Evolutionary conservation across 164 flowering plant species (phyloP).

Genomic region (Kalanchoe fedtschenkoi): DNA sequence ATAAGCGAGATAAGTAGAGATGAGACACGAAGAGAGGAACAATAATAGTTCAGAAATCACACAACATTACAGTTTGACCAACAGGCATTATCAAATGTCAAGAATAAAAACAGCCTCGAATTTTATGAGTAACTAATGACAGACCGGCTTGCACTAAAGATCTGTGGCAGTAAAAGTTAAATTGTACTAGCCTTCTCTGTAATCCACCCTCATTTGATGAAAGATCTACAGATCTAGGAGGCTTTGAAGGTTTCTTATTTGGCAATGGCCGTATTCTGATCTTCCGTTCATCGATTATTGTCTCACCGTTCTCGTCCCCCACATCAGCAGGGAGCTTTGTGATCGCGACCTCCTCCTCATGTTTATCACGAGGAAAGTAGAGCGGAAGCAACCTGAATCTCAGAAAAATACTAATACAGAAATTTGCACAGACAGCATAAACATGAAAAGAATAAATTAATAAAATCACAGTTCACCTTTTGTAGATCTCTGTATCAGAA

Average conservation of each 20-base stretch:
- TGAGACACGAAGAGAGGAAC: background rate
- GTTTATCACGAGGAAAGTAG: conserved; percentile 93
- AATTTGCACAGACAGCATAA: background rate
- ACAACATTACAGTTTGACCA: background rate
- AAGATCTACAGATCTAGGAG: conserved; percentile 44
- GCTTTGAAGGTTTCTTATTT: conserved; percentile 33
- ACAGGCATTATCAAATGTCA: too few relatives aligned
- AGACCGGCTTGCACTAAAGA: background rate
- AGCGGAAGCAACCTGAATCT: conserved; percentile 82
- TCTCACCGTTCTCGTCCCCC: conserved; percentile 99
- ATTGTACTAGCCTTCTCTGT: conserved; percentile 53
- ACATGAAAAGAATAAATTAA: background rate
- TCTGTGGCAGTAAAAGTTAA: background rate
- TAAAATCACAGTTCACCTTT: conserved; percentile 40
- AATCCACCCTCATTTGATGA: conserved; percentile 64
- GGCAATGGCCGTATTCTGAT: conserved; percentile 93
- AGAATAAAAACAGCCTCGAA: background rate
- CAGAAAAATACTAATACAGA: background rate
- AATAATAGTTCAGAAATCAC: background rate
- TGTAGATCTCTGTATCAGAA: conserved; percentile 91
- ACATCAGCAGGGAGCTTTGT: conserved; percentile 98
- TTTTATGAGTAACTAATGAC: background rate
- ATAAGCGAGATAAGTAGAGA: background rate
- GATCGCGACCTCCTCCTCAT: conserved; percentile 84
- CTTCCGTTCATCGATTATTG: conserved; percentile 86